Percentiles rank a stretch among this genome's conserved stretches.
These are phyloP conservation scores for Trichophyton benhamiae DNA, from an alignment of 2,329 filamentous ascomycete species.

Conservation along the genomic window DNA sequence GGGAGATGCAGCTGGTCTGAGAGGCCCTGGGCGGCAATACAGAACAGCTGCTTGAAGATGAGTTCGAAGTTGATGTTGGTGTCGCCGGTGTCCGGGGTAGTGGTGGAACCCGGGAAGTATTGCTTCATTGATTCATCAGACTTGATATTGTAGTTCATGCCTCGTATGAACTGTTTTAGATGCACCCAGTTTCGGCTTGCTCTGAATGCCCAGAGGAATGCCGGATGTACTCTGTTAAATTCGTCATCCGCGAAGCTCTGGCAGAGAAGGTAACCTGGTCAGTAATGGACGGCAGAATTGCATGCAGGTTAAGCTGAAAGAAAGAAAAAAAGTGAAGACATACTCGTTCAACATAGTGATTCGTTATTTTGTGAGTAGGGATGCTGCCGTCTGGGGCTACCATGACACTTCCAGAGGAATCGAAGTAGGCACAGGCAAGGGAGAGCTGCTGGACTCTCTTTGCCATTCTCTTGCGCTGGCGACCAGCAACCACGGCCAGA, in stretches of 20 bases:
- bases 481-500: slow-evolving; percentile 44
- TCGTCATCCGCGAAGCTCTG: slow-evolving; percentile 54
- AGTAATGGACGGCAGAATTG: neutral
- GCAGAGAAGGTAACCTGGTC: neutral
- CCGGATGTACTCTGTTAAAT: slow-evolving; percentile 62
- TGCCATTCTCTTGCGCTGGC: slow-evolving; percentile 42
- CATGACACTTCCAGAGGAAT: slow-evolving; percentile 34
- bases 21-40: slow-evolving; percentile 62
- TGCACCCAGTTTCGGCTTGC: slow-evolving; percentile 66
- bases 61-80: slow-evolving; percentile 57
- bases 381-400: slow-evolving; percentile 34
- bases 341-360: slow-evolving; percentile 57
- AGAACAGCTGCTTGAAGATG: slow-evolving; percentile 73
- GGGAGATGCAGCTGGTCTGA: slow-evolving; percentile 53
- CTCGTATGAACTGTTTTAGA: slow-evolving; percentile 54
- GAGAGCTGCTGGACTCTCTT: slow-evolving; percentile 51
- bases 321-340: slow-evolving; percentile 9
- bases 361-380: slow-evolving; percentile 57
- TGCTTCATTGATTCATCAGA: slow-evolving; percentile 36
- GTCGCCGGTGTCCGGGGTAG: slow-evolving; percentile 29
- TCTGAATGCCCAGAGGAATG: slow-evolving; percentile 80
- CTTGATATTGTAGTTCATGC: slow-evolving; percentile 61
- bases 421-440: slow-evolving; percentile 34
- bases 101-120: slow-evolving; percentile 37
- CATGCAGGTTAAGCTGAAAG: neutral